These are phyloP conservation scores for Vairimorpha apis DNA, from an alignment of 371 early-diverging fungal species.

Conservation along the genomic window DNA sequence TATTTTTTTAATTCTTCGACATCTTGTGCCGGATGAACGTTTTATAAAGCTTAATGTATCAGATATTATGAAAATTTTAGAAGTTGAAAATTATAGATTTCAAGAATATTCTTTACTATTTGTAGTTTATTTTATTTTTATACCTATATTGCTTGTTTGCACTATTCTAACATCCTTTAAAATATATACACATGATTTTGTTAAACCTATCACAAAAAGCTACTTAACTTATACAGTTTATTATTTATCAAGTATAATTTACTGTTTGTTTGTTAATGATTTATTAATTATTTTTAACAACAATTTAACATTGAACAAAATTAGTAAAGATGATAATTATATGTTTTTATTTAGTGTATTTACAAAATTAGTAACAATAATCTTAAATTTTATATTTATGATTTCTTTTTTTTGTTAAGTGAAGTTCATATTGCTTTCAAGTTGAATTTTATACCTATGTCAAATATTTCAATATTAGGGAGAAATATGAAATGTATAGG, in stretches of 20 bases:
- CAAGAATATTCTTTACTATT: not conserved
- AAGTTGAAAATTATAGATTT: not conserved
- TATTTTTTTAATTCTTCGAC: not conserved
- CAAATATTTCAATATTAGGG: not conserved
- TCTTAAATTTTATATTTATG: not conserved
- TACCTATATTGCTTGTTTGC: not conserved
- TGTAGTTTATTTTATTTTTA: not conserved
- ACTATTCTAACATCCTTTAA: slow-evolving; percentile 8
- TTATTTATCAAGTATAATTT: slow-evolving; percentile 3
- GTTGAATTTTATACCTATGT: not conserved
- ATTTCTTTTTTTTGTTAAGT: slow-evolving; percentile 1
- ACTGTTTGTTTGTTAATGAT: not conserved
- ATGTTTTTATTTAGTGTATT: not conserved
- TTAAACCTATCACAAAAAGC: slow-evolving; percentile 5
- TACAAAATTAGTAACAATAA: not conserved
- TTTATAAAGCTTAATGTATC: not conserved
- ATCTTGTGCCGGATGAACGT: not conserved
- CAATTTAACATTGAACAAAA: not conserved
- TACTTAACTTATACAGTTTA: not conserved
- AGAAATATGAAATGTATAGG: not conserved
- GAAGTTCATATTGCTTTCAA: not conserved
- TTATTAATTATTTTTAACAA: not conserved
- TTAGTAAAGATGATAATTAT: not conserved
- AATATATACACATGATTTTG: slow-evolving; percentile 14
- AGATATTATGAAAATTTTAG: not conserved